These are phyloP conservation scores for Wallemia hederae DNA, from an alignment of 1,284 basidiomycete genomes.

Conservation along the genomic window DNA sequence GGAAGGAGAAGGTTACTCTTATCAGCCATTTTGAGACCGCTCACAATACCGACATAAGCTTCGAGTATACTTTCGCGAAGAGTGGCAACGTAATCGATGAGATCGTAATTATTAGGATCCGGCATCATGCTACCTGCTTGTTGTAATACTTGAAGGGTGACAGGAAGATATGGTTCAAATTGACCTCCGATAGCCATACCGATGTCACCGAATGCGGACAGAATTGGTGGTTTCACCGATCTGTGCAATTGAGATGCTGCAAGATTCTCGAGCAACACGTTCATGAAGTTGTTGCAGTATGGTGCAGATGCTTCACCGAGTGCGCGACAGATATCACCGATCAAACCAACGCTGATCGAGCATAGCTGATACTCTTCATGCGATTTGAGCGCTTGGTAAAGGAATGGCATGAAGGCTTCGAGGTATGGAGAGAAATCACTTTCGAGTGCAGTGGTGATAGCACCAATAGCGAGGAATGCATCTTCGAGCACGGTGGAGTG, in stretches of 20 bases:
- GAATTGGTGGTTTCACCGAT: constrained; percentile 82
- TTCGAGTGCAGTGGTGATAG: constrained; percentile 60
- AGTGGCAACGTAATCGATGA: constrained; percentile 68
- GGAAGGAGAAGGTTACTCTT: constrained; percentile 45
- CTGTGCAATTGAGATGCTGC: constrained; percentile 71
- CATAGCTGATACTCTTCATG: constrained; percentile 90
- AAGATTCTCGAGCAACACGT: constrained; percentile 64
- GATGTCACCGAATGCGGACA: constrained; percentile 89
- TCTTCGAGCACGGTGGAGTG: constrained; percentile 91
- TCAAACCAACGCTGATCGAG: constrained; percentile 79
- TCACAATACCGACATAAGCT: constrained; percentile 81
- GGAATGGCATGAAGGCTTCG: constrained; percentile 59
- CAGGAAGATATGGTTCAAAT: constrained; percentile 70
- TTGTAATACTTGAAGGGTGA: constrained; percentile 65
- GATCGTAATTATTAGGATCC: constrained; percentile 59
- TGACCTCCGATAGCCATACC: constrained; percentile 62
- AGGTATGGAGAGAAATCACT: constrained; percentile 64
- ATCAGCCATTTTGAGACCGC: constrained; percentile 56
- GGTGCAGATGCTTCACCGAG: constrained; percentile 53
- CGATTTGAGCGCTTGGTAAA: constrained; percentile 65
- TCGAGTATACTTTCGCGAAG: constrained; percentile 87
- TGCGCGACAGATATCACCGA: constrained; percentile 80
- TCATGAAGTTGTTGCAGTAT: constrained; percentile 69
- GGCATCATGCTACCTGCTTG: constrained; percentile 68
- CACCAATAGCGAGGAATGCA: constrained; percentile 81